Evolutionary conservation across 129 eudicot genomes (phyloP).

Genomic region (Oenanthe sinensis): DNA sequence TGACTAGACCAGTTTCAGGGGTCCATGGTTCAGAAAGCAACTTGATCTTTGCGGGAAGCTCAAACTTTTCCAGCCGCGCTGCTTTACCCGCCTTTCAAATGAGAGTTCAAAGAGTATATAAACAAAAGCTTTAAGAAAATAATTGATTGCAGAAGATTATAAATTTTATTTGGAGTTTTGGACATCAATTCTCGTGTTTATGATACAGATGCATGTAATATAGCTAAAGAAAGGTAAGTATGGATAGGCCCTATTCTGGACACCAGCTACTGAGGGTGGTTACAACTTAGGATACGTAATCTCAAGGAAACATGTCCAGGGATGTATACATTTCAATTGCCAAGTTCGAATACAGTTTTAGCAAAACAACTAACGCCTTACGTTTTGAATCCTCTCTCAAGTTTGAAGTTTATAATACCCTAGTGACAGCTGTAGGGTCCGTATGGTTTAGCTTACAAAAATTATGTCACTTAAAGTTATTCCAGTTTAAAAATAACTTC

Average conservation of each 20-base stretch:
- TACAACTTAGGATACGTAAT: not conserved
- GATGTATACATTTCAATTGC: not conserved
- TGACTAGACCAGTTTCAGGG: constrained; percentile 89
- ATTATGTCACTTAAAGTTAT: not conserved
- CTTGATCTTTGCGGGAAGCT: constrained; percentile 81
- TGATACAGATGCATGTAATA: not conserved
- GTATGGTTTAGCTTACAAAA: not conserved
- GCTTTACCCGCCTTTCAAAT: constrained; percentile 64
- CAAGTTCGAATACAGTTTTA: not conserved
- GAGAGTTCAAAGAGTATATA: not conserved
- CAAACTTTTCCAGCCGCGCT: constrained; percentile 66
- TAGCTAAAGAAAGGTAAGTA: not conserved
- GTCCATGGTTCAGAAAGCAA: constrained; percentile 89
- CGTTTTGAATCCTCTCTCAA: not conserved
- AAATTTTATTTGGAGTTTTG: not conserved
- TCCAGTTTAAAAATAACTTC: too few relatives aligned
- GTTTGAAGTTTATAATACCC: not conserved
- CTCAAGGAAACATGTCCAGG: not conserved
- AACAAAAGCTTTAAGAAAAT: not conserved
- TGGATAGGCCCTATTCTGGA: not conserved
- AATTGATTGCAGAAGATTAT: not conserved
- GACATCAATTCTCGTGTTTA: not conserved
- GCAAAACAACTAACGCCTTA: not conserved
- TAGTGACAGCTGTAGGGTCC: not conserved
- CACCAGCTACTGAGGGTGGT: not conserved